phyloP scores from a whole-genome alignment of 164 flowering plant species.

The Echeveria elegans region DNA sequence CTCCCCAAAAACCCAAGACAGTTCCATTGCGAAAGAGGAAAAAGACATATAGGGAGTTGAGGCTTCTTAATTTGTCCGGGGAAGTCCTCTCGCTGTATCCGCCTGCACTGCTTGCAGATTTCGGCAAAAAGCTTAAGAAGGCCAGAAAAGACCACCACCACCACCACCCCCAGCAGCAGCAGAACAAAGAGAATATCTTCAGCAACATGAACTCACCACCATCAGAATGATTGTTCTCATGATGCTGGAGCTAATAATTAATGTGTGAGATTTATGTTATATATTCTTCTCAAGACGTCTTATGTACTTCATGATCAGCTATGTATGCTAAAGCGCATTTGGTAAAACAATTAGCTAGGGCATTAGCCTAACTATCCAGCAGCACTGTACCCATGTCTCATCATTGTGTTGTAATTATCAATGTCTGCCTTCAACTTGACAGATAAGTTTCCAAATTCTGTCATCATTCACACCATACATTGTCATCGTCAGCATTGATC shows the following conservation, averaged over 20 bases:
- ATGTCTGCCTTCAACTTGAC: neutral
- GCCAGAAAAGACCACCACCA: neutral
- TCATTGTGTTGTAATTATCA: too few species aligned
- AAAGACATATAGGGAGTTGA: neutral
- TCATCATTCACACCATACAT: too few species aligned
- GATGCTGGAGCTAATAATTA: too few species aligned
- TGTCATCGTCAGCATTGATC: neutral
- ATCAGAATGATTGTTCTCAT: neutral
- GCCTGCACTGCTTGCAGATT: neutral
- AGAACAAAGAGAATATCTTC: neutral
- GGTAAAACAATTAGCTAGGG: too few species aligned
- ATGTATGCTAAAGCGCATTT: too few species aligned
- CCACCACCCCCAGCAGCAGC: slow-evolving; percentile 1
- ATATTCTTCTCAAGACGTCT: neutral
- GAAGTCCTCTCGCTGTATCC: neutral
- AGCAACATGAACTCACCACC: neutral
- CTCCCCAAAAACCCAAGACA: neutral
- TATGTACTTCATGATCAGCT: neutral
- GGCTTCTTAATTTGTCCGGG: neutral
- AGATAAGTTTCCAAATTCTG: too few species aligned
- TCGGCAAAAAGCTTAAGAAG: neutral
- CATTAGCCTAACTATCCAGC: too few species aligned
- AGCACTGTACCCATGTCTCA: neutral
- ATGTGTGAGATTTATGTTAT: neutral
- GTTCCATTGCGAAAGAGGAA: neutral